phyloP scores from a whole-genome alignment of 2,329 filamentous ascomycete genomes.

The Xylariales sp. region DNA sequence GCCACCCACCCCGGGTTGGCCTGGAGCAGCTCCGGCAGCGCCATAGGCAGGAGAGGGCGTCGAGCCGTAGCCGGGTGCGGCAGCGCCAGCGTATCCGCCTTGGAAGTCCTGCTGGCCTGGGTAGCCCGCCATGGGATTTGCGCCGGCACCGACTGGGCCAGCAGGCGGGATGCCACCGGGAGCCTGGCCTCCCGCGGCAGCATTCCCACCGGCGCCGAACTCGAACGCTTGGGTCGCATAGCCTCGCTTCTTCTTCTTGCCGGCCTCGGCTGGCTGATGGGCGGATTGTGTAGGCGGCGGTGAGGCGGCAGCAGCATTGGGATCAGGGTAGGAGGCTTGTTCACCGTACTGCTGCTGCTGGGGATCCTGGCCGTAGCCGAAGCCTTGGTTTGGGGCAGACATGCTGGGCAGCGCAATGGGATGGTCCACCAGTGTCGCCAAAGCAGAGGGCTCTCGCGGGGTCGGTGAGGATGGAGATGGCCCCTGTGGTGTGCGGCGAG shows the following conservation, averaged over 20 bases:
- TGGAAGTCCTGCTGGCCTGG: slow-evolving; percentile 42
- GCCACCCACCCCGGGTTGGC: slow-evolving; percentile 47
- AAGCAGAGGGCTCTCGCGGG: no score
- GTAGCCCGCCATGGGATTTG: slow-evolving; percentile 44
- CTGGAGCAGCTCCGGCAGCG: slow-evolving; percentile 32
- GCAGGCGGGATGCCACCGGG: slow-evolving; percentile 28
- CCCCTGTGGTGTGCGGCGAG: neutral
- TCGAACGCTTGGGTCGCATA: slow-evolving; percentile 96
- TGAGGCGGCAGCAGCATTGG: slow-evolving; percentile 27
- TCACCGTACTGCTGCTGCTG: slow-evolving; percentile 25
- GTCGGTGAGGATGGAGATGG: no score
- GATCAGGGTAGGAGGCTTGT: slow-evolving; percentile 31
- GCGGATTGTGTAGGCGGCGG: slow-evolving; percentile 28
- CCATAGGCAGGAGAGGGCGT: slow-evolving; percentile 36
- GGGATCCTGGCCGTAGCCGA: slow-evolving; percentile 49
- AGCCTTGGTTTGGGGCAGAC: slow-evolving; percentile 50
- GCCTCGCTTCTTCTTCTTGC: slow-evolving; percentile 85
- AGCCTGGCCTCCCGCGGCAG: slow-evolving; percentile 42
- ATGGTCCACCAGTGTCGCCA: slow-evolving; percentile 1
- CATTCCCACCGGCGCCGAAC: slow-evolving; percentile 84
- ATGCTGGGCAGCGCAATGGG: slow-evolving; percentile 37
- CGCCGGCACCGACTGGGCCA: slow-evolving; percentile 36
- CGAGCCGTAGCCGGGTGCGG: slow-evolving; percentile 33
- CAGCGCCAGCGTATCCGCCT: slow-evolving; percentile 22
- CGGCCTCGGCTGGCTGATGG: slow-evolving; percentile 32